Evolutionary conservation across 768 basidiomycete species (phyloP).

Genomic region (Auriscalpium orientale): DNA sequence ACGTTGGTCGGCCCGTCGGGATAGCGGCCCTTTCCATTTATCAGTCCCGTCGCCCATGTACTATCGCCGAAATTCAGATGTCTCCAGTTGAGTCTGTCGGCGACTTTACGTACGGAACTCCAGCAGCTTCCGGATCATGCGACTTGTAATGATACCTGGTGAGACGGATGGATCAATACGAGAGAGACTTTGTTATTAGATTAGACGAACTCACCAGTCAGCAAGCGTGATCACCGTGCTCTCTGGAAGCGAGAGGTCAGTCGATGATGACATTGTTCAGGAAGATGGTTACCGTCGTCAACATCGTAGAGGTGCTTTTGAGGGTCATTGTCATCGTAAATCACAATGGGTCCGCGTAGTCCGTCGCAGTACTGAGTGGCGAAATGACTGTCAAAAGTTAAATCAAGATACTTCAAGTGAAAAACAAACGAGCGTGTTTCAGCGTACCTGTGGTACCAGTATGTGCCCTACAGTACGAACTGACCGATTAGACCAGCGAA

Average conservation of each 20-base stretch:
- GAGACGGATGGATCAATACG: neutral
- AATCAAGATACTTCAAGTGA: too few species aligned
- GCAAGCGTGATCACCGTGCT: conserved; percentile 40
- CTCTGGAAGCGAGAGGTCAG: conserved; percentile 19
- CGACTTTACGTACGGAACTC: neutral
- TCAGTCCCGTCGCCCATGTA: conserved; percentile 29
- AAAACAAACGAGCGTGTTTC: too few species aligned
- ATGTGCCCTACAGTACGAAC: conserved; percentile 16
- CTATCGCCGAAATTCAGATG: neutral
- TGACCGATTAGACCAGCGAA: neutral
- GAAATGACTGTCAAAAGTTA: conserved; percentile 23
- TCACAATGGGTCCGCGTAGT: conserved; percentile 30
- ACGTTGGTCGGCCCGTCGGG: conserved; percentile 6
- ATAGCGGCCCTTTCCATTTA: conserved; percentile 45
- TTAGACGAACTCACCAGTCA: conserved; percentile 32
- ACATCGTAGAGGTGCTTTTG: conserved; percentile 24
- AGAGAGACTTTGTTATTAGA: conserved; percentile 1
- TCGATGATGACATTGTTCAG: neutral
- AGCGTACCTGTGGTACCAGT: conserved; percentile 28
- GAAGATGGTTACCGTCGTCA: conserved; percentile 19
- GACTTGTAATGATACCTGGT: conserved; percentile 13
- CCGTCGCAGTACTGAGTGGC: conserved; percentile 36
- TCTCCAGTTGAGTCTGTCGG: too few species aligned
- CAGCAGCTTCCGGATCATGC: neutral
- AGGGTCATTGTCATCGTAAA: conserved; percentile 26